Evolutionary conservation across 2,329 filamentous ascomycete genomes (phyloP).

Genomic region (Aureobasidium lini): DNA sequence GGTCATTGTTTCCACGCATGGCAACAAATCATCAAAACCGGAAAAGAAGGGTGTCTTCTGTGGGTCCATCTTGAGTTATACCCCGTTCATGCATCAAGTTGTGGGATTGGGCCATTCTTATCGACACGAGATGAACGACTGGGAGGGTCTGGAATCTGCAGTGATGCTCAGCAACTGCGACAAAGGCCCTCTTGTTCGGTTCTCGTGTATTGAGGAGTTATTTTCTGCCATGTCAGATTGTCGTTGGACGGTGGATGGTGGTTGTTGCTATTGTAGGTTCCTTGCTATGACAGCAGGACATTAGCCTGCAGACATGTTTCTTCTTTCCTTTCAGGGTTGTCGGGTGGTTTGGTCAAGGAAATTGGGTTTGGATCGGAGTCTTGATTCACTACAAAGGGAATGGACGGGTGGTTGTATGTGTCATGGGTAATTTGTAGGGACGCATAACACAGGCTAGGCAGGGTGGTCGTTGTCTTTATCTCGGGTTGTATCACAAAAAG

Average conservation of each 20-base stretch:
- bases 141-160: background rate
- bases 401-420: background rate
- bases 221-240: background rate
- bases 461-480: background rate
- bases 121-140: background rate
- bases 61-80: slow-evolving; percentile 1
- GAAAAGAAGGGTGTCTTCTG: slow-evolving; percentile 2
- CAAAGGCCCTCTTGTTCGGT: background rate
- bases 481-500: slow-evolving; percentile 7
- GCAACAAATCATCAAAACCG: background rate
- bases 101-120: background rate
- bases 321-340: background rate
- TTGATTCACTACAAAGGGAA: background rate
- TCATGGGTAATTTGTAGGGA: slow-evolving; percentile 8
- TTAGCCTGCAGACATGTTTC: background rate
- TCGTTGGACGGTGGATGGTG: background rate
- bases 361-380: background rate
- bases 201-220: background rate
- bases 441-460: background rate
- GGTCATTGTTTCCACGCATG: background rate
- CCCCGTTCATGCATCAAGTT: slow-evolving; percentile 7
- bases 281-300: background rate
- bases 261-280: background rate
- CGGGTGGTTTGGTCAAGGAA: background rate
- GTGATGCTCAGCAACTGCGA: background rate